A percentile compares a stretch with the other conserved stretches of the same genome.
These are phyloP conservation scores for Mycena crocata DNA, from an alignment of 768 basidiomycete genomes.

Conservation along the genomic window DNA sequence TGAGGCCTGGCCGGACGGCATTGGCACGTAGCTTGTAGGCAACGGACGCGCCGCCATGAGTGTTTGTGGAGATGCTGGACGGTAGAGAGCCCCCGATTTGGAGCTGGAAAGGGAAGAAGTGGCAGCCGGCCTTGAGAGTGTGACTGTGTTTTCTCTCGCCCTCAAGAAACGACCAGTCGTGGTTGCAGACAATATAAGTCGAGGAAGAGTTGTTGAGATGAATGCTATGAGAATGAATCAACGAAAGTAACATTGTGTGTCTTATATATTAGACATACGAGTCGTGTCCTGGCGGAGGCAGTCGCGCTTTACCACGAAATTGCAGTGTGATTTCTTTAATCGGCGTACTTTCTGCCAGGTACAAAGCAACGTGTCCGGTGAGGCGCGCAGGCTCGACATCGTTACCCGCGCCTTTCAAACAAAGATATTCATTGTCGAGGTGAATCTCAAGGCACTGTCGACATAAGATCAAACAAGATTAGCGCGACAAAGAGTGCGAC, in stretches of 20 bases:
- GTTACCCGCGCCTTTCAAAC: constrained; percentile 81
- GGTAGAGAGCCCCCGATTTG: constrained; percentile 89
- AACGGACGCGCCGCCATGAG: constrained; percentile 72
- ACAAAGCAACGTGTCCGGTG: constrained; percentile 83
- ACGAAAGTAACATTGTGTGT: not conserved
- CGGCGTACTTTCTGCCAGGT: constrained; percentile 84
- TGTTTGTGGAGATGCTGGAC: constrained; percentile 72
- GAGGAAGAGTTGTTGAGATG: constrained; percentile 58
- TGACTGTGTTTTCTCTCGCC: constrained; percentile 82
- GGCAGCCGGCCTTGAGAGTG: constrained; percentile 95
- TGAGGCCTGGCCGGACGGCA: constrained; percentile 82
- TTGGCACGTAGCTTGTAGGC: constrained; percentile 92
- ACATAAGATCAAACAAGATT: not conserved
- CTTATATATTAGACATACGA: constrained; percentile 57
- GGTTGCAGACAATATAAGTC: constrained; percentile 76
- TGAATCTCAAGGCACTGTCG: constrained; percentile 71
- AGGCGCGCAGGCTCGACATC: constrained; percentile 88
- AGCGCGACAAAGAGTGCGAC: not conserved
- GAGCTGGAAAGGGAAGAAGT: constrained; percentile 92
- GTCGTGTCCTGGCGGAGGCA: constrained; percentile 69
- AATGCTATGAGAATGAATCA: constrained; percentile 41
- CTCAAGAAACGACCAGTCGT: constrained; percentile 95
- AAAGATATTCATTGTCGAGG: constrained; percentile 76
- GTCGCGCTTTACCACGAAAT: constrained; percentile 84
- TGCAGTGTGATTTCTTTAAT: constrained; percentile 87